Conservation (phyloP, 2,329 filamentous ascomycete species). For the Balansia obtecta region DNA sequence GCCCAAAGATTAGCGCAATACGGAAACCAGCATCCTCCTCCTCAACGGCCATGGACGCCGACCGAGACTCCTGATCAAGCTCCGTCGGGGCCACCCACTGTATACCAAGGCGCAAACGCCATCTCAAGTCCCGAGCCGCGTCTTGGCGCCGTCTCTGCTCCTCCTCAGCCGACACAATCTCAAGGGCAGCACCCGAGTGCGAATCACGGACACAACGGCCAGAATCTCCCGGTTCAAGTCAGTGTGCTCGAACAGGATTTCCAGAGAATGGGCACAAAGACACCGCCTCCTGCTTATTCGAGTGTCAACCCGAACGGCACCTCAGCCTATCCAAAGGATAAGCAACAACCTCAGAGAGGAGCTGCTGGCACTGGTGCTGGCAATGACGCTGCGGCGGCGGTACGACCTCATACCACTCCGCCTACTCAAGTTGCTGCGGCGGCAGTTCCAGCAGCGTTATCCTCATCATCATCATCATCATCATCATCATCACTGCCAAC, state of each 20-base stretch:
- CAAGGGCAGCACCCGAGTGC: background rate
- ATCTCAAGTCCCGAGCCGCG: conserved; percentile 40
- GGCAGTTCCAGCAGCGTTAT: background rate
- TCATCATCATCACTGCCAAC: background rate
- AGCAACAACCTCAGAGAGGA: conserved; percentile 40
- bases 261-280: conserved; percentile 67
- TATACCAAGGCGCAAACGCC: conserved; percentile 77
- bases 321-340: conserved; percentile 66
- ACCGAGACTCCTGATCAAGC: conserved; percentile 80
- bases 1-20: conserved; percentile 75
- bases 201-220: conserved; percentile 14
- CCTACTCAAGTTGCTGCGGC: background rate
- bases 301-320: conserved; percentile 47
- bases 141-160: conserved; percentile 26
- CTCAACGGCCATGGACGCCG: conserved; percentile 73
- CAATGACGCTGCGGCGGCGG: conserved; percentile 9
- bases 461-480: background rate
- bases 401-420: conserved; percentile 3
- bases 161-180: conserved; percentile 22
- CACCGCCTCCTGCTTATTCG: conserved; percentile 91
- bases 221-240: conserved; percentile 34
- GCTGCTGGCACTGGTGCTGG: conserved; percentile 5
- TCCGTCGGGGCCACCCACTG: conserved; percentile 78
- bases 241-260: conserved; percentile 80
- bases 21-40: conserved; percentile 28